Percentiles rank a stretch among this genome's conserved stretches.
Evolutionary conservation across 2,329 filamentous ascomycete species (phyloP).

Genomic region (Penicillium vulpinum): DNA sequence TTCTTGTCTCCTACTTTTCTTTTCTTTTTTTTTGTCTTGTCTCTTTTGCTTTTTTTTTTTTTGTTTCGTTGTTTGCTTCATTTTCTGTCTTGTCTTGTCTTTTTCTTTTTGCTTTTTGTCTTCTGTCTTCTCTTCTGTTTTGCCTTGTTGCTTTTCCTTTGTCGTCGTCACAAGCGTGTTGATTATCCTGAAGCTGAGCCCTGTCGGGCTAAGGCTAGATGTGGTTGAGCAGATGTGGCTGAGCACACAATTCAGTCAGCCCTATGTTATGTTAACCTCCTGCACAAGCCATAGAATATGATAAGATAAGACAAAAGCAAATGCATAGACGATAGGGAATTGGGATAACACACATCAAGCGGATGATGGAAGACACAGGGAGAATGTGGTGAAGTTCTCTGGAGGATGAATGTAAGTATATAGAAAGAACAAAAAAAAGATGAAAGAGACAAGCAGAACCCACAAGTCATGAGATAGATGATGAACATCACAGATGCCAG

Average conservation of each 20-base stretch:
- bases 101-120: background rate
- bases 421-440: background rate
- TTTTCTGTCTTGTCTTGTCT: background rate
- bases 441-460: background rate
- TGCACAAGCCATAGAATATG: background rate
- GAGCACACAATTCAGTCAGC: background rate
- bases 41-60: too few species aligned
- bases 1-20: too few species aligned
- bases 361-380: background rate
- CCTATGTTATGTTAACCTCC: background rate
- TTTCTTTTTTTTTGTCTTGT: too few species aligned
- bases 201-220: background rate
- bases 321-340: too few species aligned
- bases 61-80: too few species aligned
- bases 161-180: rapidly evolving
- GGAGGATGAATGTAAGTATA: background rate
- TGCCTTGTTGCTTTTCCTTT: background rate
- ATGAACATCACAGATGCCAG: background rate
- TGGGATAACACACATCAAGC: too few species aligned
- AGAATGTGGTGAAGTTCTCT: background rate
- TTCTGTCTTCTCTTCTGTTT: background rate
- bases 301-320: background rate
- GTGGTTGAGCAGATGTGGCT: background rate
- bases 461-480: background rate
- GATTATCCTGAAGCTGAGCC: background rate